Evolutionary conservation across 768 basidiomycete species (phyloP), one percentile per base, ranked within the genome.

Genomic region (Collybia nuda): DNA sequence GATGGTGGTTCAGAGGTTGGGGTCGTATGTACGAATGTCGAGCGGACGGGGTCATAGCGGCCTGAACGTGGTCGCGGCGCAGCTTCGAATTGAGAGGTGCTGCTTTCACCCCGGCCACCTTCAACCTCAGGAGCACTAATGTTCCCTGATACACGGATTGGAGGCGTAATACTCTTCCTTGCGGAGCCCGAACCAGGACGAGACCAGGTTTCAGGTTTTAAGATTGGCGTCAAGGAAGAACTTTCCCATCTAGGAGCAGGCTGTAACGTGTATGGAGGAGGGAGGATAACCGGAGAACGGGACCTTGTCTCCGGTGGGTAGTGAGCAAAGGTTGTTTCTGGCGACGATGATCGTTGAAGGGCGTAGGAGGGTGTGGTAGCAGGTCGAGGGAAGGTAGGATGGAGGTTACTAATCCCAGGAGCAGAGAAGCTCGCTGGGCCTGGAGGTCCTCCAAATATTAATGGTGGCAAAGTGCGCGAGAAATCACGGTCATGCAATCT

Each of bases 211-310:
- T 35, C 73, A 70, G 49, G 74, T 69, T 54, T 74, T 64, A 5
- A 73, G 69, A 53, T 62, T 57, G 7, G 74, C 62, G 21, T 62
- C 50, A 60, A 75, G 77, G 0, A 71, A 2, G 69, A 63, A 37
- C 67, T 70, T 49, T 84, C 80, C 85, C 86, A 88, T 45, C 81
- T 84, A 1, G 85, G 86, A 46, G 68, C 70, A 2, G 86, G 87
- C 61, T 88, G 82, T 3, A 89, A 68, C 8, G 83, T 79, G 59
- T 81, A 86, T 2, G 86, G 87, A 14, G 85, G 78, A 14, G 77
- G 74, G 48, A 77, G 64, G 49, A 61, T 57, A 46, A 61, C 53
- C 19, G 65, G 48, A 22, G 62, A 55, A 18, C 62, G 56, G 37
- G 56, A 51, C 51, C 65, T 55, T 23, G 62, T 52, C 43, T 70